These are phyloP conservation scores for Saccharomycopsis sp. DNA, from an alignment of 805 yeast genomes.

Conservation along the genomic window DNA sequence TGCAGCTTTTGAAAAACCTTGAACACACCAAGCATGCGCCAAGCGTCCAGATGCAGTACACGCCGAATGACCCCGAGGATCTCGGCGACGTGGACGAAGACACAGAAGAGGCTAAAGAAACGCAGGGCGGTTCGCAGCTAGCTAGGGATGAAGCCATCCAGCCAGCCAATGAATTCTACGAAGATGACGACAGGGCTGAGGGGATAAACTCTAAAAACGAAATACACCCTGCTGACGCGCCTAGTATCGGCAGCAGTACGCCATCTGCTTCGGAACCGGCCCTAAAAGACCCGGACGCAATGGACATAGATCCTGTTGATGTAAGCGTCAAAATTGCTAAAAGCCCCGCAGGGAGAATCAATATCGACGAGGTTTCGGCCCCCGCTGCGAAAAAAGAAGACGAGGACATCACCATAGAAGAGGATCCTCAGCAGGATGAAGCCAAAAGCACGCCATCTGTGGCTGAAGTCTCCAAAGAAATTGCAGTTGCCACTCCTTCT, in stretches of 20 bases:
- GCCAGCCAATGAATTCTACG: slow-evolving; percentile 73
- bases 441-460: neutral
- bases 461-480: neutral
- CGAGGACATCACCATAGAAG: neutral
- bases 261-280: neutral
- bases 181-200: slow-evolving; percentile 46
- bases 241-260: neutral
- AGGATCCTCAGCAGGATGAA: slow-evolving; percentile 2
- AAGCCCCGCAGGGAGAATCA: slow-evolving; percentile 4
- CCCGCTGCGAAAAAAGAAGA: neutral
- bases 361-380: slow-evolving; percentile 9
- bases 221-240: neutral
- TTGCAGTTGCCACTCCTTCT: neutral
- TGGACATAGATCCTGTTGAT: neutral
- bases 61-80: slow-evolving; percentile 85
- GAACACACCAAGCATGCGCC: slow-evolving; percentile 94
- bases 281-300: neutral
- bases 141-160: slow-evolving; percentile 72
- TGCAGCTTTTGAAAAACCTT: slow-evolving; percentile 68
- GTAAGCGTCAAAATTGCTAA: neutral
- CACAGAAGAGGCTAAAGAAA: slow-evolving; percentile 67
- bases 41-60: slow-evolving; percentile 88
- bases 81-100: slow-evolving; percentile 85
- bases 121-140: slow-evolving; percentile 83
- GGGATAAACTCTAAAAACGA: slow-evolving; percentile 23